Conservation (phyloP, 768 basidiomycete genomes). For the Daedalea quercina region DNA sequence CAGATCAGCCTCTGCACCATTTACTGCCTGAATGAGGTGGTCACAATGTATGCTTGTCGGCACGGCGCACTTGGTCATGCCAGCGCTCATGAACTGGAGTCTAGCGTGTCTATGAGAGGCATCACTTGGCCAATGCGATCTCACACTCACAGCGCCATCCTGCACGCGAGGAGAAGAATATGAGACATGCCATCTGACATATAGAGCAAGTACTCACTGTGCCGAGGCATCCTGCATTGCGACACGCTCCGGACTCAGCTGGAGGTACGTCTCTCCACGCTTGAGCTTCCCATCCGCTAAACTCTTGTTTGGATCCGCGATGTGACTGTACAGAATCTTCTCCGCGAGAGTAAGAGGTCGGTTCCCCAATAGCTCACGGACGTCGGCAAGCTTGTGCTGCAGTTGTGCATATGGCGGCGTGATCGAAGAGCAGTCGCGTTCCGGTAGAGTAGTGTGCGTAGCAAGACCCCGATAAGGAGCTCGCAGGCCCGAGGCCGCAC, state of each 20-base stretch:
- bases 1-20: constrained; percentile 82
- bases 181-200: not conserved
- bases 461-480: constrained; percentile 20
- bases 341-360: constrained; percentile 91
- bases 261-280: constrained; percentile 85
- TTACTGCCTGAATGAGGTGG: constrained; percentile 91
- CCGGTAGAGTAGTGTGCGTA: constrained; percentile 33
- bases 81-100: constrained; percentile 97
- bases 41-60: constrained; percentile 95
- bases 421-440: constrained; percentile 64
- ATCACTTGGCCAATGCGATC: not conserved
- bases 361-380: constrained; percentile 59
- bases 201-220: constrained; percentile 47
- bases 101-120: constrained; percentile 29
- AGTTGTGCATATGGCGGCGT: constrained; percentile 80
- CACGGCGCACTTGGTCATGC: constrained; percentile 75
- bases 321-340: constrained; percentile 94
- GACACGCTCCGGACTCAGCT: constrained; percentile 86
- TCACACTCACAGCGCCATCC: constrained; percentile 72
- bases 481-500: not conserved
- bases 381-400: constrained; percentile 60
- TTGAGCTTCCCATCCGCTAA: constrained; percentile 60
- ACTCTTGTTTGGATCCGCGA: constrained; percentile 70
- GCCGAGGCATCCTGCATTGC: constrained; percentile 96
- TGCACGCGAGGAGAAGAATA: constrained; percentile 24